A percentile compares a stretch with the other conserved stretches of the same genome.
phyloP scores from a whole-genome alignment of 1,139 yeast genomes.

The Saccharomyces uvarum region DNA sequence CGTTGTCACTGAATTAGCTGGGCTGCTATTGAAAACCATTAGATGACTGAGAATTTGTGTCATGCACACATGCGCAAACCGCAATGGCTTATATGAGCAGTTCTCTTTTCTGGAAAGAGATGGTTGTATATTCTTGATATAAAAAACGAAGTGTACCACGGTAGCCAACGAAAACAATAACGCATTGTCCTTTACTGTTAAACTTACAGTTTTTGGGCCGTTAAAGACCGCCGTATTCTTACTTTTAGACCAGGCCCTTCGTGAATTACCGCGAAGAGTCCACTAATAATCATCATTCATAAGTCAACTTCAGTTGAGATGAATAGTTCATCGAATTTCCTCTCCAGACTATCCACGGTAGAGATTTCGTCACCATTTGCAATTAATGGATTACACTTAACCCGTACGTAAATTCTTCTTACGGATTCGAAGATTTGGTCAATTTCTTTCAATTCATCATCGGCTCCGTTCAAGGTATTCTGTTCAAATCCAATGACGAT shows the following conservation, averaged over 20 bases:
- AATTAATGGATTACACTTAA: constrained; percentile 26
- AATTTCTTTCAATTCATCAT: constrained; percentile 5
- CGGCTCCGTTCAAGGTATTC: constrained; percentile 10
- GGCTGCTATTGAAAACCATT: neutral
- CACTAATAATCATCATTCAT: neutral
- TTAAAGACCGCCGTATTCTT: neutral
- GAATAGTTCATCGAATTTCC: constrained; percentile 6
- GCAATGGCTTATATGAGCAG: neutral
- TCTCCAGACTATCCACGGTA: constrained; percentile 8
- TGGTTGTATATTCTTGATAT: neutral
- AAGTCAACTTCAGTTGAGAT: neutral
- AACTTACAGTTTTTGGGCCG: neutral
- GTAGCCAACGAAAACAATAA: neutral
- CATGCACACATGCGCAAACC: neutral
- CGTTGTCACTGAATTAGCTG: neutral
- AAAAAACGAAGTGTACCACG: neutral
- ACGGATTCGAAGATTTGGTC: constrained; percentile 20
- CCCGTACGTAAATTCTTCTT: constrained; percentile 19
- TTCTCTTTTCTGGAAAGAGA: neutral
- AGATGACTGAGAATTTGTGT: neutral
- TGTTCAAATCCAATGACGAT: constrained; percentile 25
- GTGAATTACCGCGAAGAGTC: neutral
- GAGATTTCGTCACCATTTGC: neutral
- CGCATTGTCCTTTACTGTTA: neutral
- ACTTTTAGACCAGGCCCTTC: neutral